A percentile compares a stretch with the other conserved stretches of the same genome.
Conservation (phyloP, 345 rosid genomes). For the Melastoma malabathricum region DNA sequence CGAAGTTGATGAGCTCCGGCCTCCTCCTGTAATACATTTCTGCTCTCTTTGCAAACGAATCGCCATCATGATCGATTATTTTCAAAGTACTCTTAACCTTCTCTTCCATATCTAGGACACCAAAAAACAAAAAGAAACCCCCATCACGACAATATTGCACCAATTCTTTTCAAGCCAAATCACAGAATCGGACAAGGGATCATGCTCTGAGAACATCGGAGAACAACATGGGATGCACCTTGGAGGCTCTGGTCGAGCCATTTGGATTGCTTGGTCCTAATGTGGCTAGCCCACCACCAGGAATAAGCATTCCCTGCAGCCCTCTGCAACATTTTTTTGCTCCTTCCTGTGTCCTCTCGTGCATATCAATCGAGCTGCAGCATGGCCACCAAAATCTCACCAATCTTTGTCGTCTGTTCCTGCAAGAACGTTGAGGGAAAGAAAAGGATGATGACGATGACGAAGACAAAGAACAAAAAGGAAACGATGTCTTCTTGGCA, state of each 20-base stretch:
- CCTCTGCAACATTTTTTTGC: constrained; percentile 21
- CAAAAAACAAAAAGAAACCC: background rate
- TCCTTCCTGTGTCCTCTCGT: background rate
- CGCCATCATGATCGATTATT: background rate
- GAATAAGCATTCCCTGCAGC: constrained; percentile 33
- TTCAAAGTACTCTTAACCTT: background rate
- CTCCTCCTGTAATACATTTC: constrained; percentile 1
- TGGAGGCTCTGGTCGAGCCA: constrained; percentile 28
- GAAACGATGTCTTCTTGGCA: too few relatives aligned
- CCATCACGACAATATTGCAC: too few relatives aligned
- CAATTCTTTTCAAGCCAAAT: too few relatives aligned
- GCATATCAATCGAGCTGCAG: too few relatives aligned
- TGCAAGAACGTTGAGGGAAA: too few relatives aligned
- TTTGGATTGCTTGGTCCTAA: constrained; percentile 29
- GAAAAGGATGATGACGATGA: too few relatives aligned
- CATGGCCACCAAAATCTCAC: too few relatives aligned
- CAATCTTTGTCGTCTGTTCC: too few relatives aligned
- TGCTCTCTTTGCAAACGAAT: constrained; percentile 3
- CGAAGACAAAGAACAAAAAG: too few relatives aligned
- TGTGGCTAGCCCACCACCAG: constrained; percentile 39
- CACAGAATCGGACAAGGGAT: too few relatives aligned
- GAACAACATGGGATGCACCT: constrained; percentile 5
- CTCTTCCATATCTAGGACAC: background rate
- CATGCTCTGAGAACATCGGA: too few relatives aligned
- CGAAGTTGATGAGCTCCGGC: constrained; percentile 2